A percentile compares a stretch with the other conserved stretches of the same genome.
Conservation (phyloP, 495 filamentous ascomycete species). For the Penicillium alfredii region DNA sequence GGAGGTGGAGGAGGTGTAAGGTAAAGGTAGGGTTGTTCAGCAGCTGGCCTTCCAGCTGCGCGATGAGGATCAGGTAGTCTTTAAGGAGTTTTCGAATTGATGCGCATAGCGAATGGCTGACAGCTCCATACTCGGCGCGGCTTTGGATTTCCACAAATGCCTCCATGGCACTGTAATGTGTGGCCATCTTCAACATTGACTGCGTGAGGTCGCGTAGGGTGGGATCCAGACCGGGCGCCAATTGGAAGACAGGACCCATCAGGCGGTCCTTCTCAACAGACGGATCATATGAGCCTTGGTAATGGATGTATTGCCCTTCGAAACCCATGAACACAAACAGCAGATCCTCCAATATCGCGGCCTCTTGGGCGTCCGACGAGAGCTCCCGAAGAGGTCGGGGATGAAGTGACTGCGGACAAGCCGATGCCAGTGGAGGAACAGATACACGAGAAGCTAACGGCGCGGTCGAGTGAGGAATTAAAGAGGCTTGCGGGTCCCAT, state of each 20-base stretch:
- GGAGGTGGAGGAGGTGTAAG: constrained; percentile 83
- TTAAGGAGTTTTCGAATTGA: constrained; percentile 85
- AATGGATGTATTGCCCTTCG: constrained; percentile 94
- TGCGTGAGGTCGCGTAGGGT: constrained; percentile 80
- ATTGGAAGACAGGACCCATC: constrained; percentile 70
- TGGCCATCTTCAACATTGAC: constrained; percentile 92
- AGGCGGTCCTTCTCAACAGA: constrained; percentile 77
- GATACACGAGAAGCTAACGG: constrained; percentile 85
- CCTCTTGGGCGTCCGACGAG: constrained; percentile 74
- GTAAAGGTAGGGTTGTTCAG: constrained; percentile 84
- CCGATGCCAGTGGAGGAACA: constrained; percentile 68
- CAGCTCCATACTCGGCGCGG: constrained; percentile 87
- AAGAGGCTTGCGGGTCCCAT: constrained; percentile 79
- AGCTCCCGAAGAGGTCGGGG: constrained; percentile 67
- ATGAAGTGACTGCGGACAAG: constrained; percentile 63
- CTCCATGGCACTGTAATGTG: constrained; percentile 84
- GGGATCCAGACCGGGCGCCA: constrained; percentile 80
- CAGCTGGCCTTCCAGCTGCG: constrained; percentile 87
- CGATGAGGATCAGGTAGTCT: constrained; percentile 87
- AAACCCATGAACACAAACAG: constrained; percentile 98
- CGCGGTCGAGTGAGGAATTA: constrained; percentile 80
- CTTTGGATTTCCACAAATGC: constrained; percentile 92
- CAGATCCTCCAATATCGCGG: constrained; percentile 80
- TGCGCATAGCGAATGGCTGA: constrained; percentile 93
- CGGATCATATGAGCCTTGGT: constrained; percentile 73